Conservation (phyloP, 2,329 filamentous ascomycete genomes). For the Apiospora saccharicola region DNA sequence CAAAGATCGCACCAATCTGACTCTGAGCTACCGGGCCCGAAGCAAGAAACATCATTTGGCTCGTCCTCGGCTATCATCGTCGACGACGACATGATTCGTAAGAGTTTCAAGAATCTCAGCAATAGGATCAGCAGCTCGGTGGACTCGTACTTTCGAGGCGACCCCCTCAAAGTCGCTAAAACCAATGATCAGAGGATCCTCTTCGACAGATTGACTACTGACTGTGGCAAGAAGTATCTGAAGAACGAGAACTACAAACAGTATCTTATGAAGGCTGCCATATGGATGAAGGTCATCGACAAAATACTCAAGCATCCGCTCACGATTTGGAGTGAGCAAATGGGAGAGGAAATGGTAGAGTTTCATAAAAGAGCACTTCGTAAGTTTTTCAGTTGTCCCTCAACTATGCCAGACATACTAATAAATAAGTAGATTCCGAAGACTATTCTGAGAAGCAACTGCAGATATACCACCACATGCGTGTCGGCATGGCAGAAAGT, state of each 20-base stretch:
- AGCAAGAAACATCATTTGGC: too few species aligned
- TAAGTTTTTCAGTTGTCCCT: not conserved
- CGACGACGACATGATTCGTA: too few species aligned
- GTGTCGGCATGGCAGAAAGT: not conserved
- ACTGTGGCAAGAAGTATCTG: not conserved
- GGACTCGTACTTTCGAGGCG: too few species aligned
- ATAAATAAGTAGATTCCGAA: not conserved
- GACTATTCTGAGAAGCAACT: not conserved
- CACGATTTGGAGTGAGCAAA: not conserved
- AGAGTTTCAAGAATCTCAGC: too few species aligned
- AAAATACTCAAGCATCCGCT: not conserved
- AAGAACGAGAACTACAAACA: not conserved
- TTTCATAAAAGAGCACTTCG: not conserved
- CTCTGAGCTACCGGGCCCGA: too few species aligned
- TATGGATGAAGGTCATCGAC: not conserved
- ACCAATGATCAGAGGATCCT: not conserved
- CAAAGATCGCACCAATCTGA: not conserved
- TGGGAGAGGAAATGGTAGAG: fast-evolving
- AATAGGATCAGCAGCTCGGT: too few species aligned
- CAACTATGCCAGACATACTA: not conserved
- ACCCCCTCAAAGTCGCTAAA: too few species aligned
- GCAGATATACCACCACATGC: not conserved
- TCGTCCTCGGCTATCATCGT: too few species aligned
- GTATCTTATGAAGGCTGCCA: not conserved
- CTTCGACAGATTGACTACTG: not conserved